Percentiles rank a stretch among this genome's conserved stretches.
These are phyloP conservation scores for Fusarium burgessii DNA, from an alignment of 2,329 filamentous ascomycete species.

Conservation along the genomic window DNA sequence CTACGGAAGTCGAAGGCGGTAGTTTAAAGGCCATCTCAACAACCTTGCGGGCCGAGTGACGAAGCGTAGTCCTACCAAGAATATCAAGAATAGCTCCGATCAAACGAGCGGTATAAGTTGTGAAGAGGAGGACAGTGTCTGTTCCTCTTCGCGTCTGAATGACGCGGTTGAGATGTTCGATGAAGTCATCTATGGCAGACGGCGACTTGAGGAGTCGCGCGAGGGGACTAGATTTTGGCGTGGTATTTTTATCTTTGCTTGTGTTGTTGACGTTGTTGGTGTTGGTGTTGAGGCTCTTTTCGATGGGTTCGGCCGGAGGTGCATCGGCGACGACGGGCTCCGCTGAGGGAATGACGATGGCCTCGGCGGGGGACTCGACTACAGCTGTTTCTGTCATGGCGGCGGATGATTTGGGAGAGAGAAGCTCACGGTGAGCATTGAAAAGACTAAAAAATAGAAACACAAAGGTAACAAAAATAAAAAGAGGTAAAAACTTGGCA, in stretches of 20 bases:
- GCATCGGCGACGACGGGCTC: constrained; percentile 39
- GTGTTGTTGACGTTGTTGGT: not conserved
- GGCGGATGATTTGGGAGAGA: constrained; percentile 22
- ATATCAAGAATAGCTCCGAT: constrained; percentile 62
- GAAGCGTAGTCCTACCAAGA: constrained; percentile 68
- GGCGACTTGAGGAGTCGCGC: constrained; percentile 35
- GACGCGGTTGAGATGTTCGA: constrained; percentile 70
- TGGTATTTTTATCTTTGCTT: not conserved
- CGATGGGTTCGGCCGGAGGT: constrained; percentile 28
- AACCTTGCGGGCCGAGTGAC: constrained; percentile 63
- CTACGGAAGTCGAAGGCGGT: constrained; percentile 62
- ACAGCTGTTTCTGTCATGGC: constrained; percentile 45
- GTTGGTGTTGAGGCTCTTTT: constrained; percentile 20
- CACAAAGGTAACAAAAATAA: not conserved
- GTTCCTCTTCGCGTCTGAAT: constrained; percentile 76
- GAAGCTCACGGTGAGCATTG: constrained; percentile 39
- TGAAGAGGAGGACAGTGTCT: constrained; percentile 75
- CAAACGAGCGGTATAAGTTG: constrained; percentile 75
- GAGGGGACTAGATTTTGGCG: constrained; percentile 14
- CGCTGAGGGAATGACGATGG: constrained; percentile 41
- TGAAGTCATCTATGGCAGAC: constrained; percentile 61
- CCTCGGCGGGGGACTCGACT: constrained; percentile 42
- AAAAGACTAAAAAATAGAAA: not conserved
- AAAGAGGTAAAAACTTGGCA: not conserved
- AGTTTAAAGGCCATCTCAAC: constrained; percentile 64